These are phyloP conservation scores for Hymenoscyphus fructigenus DNA, from an alignment of 2,329 filamentous ascomycete genomes.

Conservation along the genomic window DNA sequence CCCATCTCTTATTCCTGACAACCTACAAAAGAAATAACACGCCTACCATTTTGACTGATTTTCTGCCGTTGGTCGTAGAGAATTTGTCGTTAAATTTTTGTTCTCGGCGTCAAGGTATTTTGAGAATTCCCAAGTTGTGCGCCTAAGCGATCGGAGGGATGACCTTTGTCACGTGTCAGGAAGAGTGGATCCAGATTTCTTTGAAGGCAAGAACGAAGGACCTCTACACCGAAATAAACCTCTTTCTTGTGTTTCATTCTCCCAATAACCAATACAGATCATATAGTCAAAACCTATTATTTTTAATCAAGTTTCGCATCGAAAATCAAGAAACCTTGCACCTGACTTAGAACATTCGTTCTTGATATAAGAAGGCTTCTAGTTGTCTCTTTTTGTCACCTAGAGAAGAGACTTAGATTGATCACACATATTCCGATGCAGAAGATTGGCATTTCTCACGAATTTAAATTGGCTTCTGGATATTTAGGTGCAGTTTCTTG, in stretches of 20 bases:
- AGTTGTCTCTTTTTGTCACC: too few relatives aligned
- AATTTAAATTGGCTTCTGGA: too few relatives aligned
- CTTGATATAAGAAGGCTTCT: too few relatives aligned
- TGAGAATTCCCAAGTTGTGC: not conserved
- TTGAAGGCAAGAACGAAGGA: not conserved
- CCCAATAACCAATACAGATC: not conserved
- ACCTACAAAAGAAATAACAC: constrained; percentile 7
- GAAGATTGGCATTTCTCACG: too few relatives aligned
- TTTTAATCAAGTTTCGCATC: too few relatives aligned
- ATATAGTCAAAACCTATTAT: too few relatives aligned
- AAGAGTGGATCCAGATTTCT: not conserved
- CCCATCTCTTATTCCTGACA: not conserved
- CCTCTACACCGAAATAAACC: not conserved
- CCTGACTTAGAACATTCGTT: too few relatives aligned
- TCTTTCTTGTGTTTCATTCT: not conserved
- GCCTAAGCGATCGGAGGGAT: not conserved
- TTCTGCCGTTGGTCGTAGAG: constrained; percentile 20
- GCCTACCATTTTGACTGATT: constrained; percentile 31
- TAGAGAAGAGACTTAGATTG: too few relatives aligned
- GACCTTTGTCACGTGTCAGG: not conserved
- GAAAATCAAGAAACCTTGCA: too few relatives aligned
- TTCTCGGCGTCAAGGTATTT: constrained; percentile 6
- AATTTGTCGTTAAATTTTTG: constrained; percentile 12
- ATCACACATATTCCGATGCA: too few relatives aligned
- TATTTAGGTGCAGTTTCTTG: too few relatives aligned